Percentiles rank a stretch among this genome's conserved stretches.
phyloP scores from a whole-genome alignment of 768 basidiomycete species.

The Calocera cornea region DNA sequence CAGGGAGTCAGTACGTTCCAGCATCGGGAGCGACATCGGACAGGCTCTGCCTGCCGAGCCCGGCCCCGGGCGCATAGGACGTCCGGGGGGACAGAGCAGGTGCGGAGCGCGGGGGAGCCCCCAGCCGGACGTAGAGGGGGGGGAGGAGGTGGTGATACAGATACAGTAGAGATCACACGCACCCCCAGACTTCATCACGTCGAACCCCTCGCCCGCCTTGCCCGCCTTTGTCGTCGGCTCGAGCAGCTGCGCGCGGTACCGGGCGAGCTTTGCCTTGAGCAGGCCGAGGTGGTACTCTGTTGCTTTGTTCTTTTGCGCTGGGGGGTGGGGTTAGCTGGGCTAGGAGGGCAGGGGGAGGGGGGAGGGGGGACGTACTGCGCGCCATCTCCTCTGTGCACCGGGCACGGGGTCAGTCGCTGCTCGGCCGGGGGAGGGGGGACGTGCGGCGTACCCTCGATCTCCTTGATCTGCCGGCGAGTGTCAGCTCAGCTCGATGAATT shows the following conservation, averaged over 20 bases:
- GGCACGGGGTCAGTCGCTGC: background rate
- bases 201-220: conserved; percentile 64
- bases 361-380: conserved; percentile 51
- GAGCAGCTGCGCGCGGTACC: conserved; percentile 87
- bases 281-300: conserved; percentile 91
- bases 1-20: no score
- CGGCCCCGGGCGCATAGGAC: no score
- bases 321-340: no score
- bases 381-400: conserved; percentile 81
- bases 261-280: conserved; percentile 85
- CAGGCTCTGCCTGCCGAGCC: no score
- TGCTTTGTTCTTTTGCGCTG: conserved; percentile 95
- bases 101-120: no score
- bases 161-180: conserved; percentile 7
- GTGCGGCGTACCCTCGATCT: conserved; percentile 68
- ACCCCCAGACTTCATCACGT: conserved; percentile 68
- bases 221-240: conserved; percentile 80
- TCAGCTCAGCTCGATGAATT: background rate
- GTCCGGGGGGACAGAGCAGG: no score
- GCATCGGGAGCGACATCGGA: no score
- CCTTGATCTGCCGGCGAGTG: conserved; percentile 60
- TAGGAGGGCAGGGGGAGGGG: background rate
- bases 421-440: background rate
- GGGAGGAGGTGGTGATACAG: no score
- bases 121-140: no score